Evolutionary conservation across 2,329 filamentous ascomycete species (phyloP).

Genomic region (Fonsecaea erecta): DNA sequence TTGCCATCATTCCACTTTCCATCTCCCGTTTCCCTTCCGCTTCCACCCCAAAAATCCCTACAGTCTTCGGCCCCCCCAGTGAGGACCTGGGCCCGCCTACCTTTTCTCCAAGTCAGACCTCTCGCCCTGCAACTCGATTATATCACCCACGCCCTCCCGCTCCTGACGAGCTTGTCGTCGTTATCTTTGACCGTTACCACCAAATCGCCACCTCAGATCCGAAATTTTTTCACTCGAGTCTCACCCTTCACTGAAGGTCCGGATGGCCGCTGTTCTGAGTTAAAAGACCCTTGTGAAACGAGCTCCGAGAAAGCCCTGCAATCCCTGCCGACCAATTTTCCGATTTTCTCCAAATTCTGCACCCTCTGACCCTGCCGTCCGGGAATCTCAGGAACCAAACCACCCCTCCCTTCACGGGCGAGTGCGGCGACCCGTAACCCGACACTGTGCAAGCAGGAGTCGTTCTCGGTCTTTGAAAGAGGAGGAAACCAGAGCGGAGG

Average conservation of each 20-base stretch:
- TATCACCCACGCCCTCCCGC: constrained; percentile 23
- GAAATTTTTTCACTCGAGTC: constrained; percentile 11
- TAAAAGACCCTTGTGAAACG: not conserved
- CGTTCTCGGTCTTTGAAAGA: constrained; percentile 20
- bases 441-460: constrained; percentile 5
- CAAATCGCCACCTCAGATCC: constrained; percentile 18
- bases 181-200: constrained; percentile 15
- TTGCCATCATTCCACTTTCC: constrained; percentile 25
- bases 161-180: constrained; percentile 24
- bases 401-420: constrained; percentile 25
- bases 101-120: constrained; percentile 21
- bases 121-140: constrained; percentile 25
- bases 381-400: constrained; percentile 30
- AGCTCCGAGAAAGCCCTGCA: constrained; percentile 25
- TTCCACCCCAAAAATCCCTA: constrained; percentile 1
- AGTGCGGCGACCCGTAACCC: constrained; percentile 22
- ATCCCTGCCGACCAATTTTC: constrained; percentile 32
- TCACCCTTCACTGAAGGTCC: constrained; percentile 13
- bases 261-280: constrained; percentile 9
- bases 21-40: not conserved
- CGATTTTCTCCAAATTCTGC: constrained; percentile 37
- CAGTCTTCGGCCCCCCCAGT: constrained; percentile 11
- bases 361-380: constrained; percentile 26
- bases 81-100: not conserved
- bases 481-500: constrained; percentile 21